Conservation (phyloP, 495 filamentous ascomycete genomes). For the Podospora fimiseda region DNA sequence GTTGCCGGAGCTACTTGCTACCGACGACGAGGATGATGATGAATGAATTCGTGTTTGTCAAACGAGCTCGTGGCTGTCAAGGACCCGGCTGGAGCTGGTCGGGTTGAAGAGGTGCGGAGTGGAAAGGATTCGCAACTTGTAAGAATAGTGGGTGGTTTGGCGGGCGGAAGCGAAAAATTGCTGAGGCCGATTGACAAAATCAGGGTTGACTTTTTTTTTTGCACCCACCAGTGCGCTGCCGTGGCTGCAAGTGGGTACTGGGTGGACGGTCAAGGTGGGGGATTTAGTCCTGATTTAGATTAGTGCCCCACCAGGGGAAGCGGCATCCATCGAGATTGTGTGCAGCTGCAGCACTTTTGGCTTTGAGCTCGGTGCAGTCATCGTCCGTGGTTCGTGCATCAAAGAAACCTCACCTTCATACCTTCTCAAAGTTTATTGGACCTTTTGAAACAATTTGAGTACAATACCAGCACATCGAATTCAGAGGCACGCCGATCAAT, state of each 20-base stretch:
- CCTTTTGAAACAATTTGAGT: too few species aligned
- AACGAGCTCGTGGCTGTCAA: neutral
- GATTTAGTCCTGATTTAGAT: neutral
- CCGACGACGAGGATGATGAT: conserved; percentile 4
- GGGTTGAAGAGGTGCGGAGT: neutral
- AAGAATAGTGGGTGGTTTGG: conserved; percentile 4
- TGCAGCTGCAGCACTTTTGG: conserved; percentile 1
- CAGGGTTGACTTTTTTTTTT: conserved; percentile 30
- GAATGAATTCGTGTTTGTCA: neutral
- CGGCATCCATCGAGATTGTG: neutral
- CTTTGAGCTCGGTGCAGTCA: neutral
- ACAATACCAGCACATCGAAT: too few species aligned
- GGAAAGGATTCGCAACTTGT: conserved; percentile 8
- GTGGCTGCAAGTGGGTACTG: too few species aligned
- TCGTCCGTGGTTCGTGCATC: neutral
- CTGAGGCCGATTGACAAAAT: conserved; percentile 17
- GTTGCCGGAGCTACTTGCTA: conserved; percentile 9
- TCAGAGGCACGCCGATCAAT: too few species aligned
- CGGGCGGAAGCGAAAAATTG: conserved; percentile 22
- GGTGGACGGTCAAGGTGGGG: conserved; percentile 6
- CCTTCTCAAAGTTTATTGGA: neutral
- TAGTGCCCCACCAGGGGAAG: conserved; percentile 12
- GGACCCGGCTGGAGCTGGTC: neutral
- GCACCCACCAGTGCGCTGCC: too few species aligned
- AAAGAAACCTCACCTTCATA: too few species aligned